Base-by-base conservation (phyloP, 805 yeast genomes). In the Sugiyamaella mastotermitis region DNA sequence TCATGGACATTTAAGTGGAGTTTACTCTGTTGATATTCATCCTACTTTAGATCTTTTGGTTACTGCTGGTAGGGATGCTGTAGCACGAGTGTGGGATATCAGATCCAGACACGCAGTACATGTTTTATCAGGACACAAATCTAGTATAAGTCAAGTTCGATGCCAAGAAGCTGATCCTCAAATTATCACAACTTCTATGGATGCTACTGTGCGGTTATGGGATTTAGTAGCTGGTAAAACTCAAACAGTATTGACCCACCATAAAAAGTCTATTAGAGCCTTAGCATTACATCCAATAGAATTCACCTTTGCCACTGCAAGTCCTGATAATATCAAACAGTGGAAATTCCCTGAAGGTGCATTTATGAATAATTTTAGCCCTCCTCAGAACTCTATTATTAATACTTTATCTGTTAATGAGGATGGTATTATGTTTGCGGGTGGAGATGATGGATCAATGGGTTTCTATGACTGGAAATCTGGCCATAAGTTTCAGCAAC, bases 1-100 rank as follows among this genome's bases (percentile, higher is more conserved):
- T 59, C 94, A 88, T 61, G 99, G 98, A 3, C 98, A 92, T 62
- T 67, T 85, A 18, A 84, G 94, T 21, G 94, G 95, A 3, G 84
- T 92, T 1, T 86, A 85, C 53, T 69, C 94, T 0, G 68, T 88
- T 30, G 90, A 79, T 41, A 56, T 87, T 11, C 97, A 90, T 56
- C 97, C 97, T 0, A 84, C 86, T 3, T 61, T 88, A 18, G 94
- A 88, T 50, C 62, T 90, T 5, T 60, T 87, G 10, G 84, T 82
- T 6, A 82, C 94, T 3, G 98, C 87, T 4, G 94, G 97, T 15
- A 65, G 95, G 42, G 99, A 92, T 58, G 71, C 85, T 3, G 80
- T 84, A 0, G 80, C 87, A 0, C 67, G 94, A 38, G 81, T 87
- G 3, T 92, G 99, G 99, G 99, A 92, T 59, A 80, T 92, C 40